Percentiles rank a stretch among this genome's conserved stretches.
These are phyloP conservation scores for Cyberlindnera japonica DNA, from an alignment of 805 yeast species.

Conservation along the genomic window DNA sequence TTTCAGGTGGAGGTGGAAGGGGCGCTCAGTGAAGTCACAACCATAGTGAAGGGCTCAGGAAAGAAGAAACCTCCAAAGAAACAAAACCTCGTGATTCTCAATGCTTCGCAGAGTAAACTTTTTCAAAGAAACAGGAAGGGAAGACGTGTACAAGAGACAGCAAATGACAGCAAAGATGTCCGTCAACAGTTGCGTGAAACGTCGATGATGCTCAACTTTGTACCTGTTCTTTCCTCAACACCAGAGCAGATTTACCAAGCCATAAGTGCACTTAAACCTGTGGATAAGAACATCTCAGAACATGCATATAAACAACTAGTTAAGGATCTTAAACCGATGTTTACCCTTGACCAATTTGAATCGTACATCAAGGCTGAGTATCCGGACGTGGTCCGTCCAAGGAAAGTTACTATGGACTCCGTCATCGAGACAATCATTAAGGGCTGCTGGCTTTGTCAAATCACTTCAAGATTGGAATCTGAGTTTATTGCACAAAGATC, in stretches of 20 bases:
- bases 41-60: slow-evolving; percentile 18
- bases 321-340: slow-evolving; percentile 12
- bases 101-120: slow-evolving; percentile 22
- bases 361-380: slow-evolving; percentile 9
- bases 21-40: background rate
- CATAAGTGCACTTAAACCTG: slow-evolving; percentile 18
- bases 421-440: slow-evolving; percentile 10
- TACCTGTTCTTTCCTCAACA: slow-evolving; percentile 1
- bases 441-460: slow-evolving; percentile 18
- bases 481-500: slow-evolving; percentile 19
- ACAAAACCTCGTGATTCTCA: slow-evolving; percentile 22
- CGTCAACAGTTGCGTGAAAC: slow-evolving; percentile 7
- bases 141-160: no score
- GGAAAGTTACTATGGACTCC: slow-evolving; percentile 5
- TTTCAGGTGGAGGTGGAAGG: slow-evolving; percentile 2
- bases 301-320: slow-evolving; percentile 19
- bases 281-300: slow-evolving; percentile 13
- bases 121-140: slow-evolving; percentile 8
- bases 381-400: slow-evolving; percentile 6
- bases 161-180: slow-evolving; percentile 1
- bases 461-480: slow-evolving; percentile 13
- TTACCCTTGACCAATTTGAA: slow-evolving; percentile 18
- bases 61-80: slow-evolving; percentile 25
- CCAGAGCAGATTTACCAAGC: slow-evolving; percentile 8
- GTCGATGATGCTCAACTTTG: slow-evolving; percentile 9